Conservation (phyloP, 345 rosid genomes). For the Syzygium oleosum region DNA sequence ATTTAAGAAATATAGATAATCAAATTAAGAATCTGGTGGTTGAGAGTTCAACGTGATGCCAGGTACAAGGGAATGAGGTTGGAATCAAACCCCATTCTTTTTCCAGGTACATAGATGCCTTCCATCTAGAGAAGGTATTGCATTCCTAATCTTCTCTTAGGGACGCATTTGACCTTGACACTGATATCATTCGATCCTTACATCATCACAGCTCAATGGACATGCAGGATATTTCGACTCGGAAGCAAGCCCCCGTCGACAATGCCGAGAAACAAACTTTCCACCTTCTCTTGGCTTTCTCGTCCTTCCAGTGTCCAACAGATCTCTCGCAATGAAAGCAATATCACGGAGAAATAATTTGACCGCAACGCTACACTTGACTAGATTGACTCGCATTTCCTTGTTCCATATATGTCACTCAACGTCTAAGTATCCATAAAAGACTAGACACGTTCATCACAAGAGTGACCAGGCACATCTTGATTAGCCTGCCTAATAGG, state of each 20-base stretch:
- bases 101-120: neutral
- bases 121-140: neutral
- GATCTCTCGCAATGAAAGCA: neutral
- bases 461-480: neutral
- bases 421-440: neutral
- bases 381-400: neutral
- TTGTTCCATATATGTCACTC: neutral
- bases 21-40: no score
- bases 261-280: neutral
- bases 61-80: neutral
- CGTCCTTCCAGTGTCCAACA: neutral
- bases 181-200: neutral
- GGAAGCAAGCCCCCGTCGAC: neutral
- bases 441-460: neutral
- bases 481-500: neutral
- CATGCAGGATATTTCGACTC: neutral
- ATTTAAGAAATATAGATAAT: no score
- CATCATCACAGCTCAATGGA: neutral
- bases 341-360: neutral
- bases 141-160: neutral
- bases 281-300: neutral
- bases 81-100: neutral
- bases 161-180: neutral
- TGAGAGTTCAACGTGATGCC: no score
- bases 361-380: neutral